These are phyloP conservation scores for Aspergillus mulundensis DNA, from an alignment of 495 filamentous ascomycete genomes.

Conservation along the genomic window DNA sequence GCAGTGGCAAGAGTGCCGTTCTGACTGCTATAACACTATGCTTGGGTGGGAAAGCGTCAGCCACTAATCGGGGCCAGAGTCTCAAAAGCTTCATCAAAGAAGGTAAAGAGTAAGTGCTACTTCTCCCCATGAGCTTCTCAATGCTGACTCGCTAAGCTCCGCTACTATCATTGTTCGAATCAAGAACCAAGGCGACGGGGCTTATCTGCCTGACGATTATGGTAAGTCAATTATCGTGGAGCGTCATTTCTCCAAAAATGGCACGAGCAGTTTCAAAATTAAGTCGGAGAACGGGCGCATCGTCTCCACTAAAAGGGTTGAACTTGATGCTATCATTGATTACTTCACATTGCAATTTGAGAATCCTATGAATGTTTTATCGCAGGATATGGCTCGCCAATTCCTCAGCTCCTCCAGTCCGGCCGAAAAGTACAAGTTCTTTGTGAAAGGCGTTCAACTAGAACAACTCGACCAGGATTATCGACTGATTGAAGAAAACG, in stretches of 20 bases:
- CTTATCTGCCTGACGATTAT: slow-evolving; percentile 77
- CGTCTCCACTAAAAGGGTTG: slow-evolving; percentile 76
- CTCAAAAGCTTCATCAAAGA: slow-evolving; percentile 91
- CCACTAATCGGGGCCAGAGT: slow-evolving; percentile 91
- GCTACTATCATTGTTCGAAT: slow-evolving; percentile 70
- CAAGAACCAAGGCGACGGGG: slow-evolving; percentile 81
- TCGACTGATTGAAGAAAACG: slow-evolving; percentile 62
- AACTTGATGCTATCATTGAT: slow-evolving; percentile 92
- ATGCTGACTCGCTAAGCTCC: slow-evolving; percentile 23
- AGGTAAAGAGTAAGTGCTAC: slow-evolving; percentile 60
- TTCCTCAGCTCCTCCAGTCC: slow-evolving; percentile 84
- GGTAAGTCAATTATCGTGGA: slow-evolving; percentile 87
- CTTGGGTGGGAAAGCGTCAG: slow-evolving; percentile 87
- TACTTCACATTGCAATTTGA: slow-evolving; percentile 92
- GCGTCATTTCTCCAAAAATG: slow-evolving; percentile 75
- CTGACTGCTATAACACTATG: slow-evolving; percentile 94
- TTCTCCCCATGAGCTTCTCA: slow-evolving; percentile 15
- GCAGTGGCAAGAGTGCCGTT: slow-evolving; percentile 97
- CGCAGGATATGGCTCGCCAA: slow-evolving; percentile 90
- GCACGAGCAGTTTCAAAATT: slow-evolving; percentile 79
- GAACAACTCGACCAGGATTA: slow-evolving; percentile 93
- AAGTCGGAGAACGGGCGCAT: slow-evolving; percentile 68
- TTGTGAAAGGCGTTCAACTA: slow-evolving; percentile 90
- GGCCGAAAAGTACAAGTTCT: slow-evolving; percentile 90
- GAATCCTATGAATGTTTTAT: slow-evolving; percentile 96